These are phyloP conservation scores for Excoecaria cochinchinensis DNA, from an alignment of 345 rosid species.

Conservation along the genomic window DNA sequence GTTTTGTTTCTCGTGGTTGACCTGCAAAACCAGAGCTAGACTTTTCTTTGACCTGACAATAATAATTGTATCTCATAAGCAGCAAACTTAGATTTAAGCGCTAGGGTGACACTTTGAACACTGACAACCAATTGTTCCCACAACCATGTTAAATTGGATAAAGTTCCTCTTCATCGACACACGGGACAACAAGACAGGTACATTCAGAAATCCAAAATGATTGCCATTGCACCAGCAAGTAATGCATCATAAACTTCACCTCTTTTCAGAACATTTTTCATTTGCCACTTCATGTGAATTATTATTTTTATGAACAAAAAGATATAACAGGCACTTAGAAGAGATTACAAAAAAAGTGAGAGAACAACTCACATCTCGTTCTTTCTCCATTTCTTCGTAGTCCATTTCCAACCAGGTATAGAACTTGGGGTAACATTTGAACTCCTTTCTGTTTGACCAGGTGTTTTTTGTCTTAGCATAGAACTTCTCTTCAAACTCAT, in stretches of 20 bases:
- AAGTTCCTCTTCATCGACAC: neutral
- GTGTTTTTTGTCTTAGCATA: conserved; percentile 60
- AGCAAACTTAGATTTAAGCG: conserved; percentile 1
- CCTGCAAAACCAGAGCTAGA: conserved; percentile 34
- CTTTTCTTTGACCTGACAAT: conserved; percentile 44
- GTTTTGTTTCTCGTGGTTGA: conserved; percentile 64
- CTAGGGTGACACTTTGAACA: neutral
- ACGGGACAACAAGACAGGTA: neutral
- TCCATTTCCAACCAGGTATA: conserved; percentile 87
- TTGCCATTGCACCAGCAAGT: neutral
- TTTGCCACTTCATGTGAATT: neutral
- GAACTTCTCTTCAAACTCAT: conserved; percentile 62
- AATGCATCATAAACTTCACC: neutral
- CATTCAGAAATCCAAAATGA: conserved; percentile 1
- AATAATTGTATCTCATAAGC: conserved; percentile 18
- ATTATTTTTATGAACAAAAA: neutral
- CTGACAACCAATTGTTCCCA: neutral
- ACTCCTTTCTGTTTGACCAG: conserved; percentile 61
- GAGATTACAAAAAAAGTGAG: neutral
- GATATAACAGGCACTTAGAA: neutral
- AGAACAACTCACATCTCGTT: conserved; percentile 50
- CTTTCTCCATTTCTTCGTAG: conserved; percentile 50
- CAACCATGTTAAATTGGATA: neutral
- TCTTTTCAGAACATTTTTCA: neutral
- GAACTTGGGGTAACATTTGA: conserved; percentile 50